Base-by-base conservation (phyloP, 352 stramenopile species). In the Paralagenidium karlingii region DNA sequence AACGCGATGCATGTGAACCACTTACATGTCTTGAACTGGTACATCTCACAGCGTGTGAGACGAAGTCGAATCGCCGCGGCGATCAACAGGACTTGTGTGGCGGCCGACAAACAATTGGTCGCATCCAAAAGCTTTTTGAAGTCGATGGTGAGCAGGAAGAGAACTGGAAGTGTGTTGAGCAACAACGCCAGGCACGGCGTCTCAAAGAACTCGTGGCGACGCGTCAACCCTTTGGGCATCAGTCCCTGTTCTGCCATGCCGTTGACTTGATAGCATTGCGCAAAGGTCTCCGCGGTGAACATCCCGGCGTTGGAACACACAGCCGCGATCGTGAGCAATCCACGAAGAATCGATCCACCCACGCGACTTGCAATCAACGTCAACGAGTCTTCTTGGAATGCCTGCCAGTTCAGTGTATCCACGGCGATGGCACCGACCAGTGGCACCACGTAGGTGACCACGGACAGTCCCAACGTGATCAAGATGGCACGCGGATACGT, bases 201-300 rank as follows among this genome's bases (percentile, higher is more conserved):
- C 7, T 51, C 55, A n/a, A 53, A 55, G 18, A 22, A 31, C 5
- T 37, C 13, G 24, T 36, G 52, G 2, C 54, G 55, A 1, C 68
- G 89, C 12, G 67, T 53, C 36, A 95, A 69, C 10, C 79, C 44
- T 18, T 63, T 64, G 0, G 81, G 81, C 10, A 89, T 39, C 33
- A 89, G 65, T 16, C 78, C 77, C 7, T 66, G 50, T 38, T 94
- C 76, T 4, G 81, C 63, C 62, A 68, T 63, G 13, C 55, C 55
- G 18, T 40, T 53, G 8, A 96, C 37, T 54, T 92, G 73, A 41
- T 79, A 94, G 16, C 79, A 61, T 47, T 95, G 81, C 8, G 60
- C 62, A 15, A 68, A 87, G 50, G 96, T 82, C 54, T 94, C 82
- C n/a, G 78, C 71, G 55, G 82, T 64, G 53, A 91, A 95, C 38